Conservation (phyloP, 2,329 filamentous ascomycete species). For the Elsinoe fawcettii region DNA sequence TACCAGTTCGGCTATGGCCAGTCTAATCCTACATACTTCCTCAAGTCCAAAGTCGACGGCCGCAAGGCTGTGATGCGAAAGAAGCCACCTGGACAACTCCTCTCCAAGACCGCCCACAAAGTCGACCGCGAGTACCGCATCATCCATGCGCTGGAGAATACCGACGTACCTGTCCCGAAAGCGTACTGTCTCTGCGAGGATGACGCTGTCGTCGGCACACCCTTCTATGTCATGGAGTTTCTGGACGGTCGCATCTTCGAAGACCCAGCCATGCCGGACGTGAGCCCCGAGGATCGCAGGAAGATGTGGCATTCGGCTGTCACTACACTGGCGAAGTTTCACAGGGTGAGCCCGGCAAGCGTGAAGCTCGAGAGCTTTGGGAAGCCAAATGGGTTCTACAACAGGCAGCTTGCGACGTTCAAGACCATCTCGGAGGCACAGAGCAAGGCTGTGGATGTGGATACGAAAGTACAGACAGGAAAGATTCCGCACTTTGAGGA, state of each 20-base stretch:
- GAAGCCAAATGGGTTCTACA: constrained; percentile 68
- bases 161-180: constrained; percentile 78
- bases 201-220: constrained; percentile 67
- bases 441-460: constrained; percentile 64
- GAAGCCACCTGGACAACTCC: constrained; percentile 89
- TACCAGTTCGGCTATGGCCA: constrained; percentile 89
- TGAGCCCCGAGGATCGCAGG: constrained; percentile 59
- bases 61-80: constrained; percentile 82
- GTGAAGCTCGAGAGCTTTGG: constrained; percentile 70
- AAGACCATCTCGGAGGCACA: constrained; percentile 69
- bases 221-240: constrained; percentile 97
- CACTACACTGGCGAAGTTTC: constrained; percentile 74
- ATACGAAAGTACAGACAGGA: constrained; percentile 69
- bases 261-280: constrained; percentile 71
- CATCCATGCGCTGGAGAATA: constrained; percentile 70
- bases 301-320: constrained; percentile 83
- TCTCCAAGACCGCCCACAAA: constrained; percentile 90
- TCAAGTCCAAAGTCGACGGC: constrained; percentile 61
- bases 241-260: constrained; percentile 89
- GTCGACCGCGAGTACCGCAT: constrained; percentile 94
- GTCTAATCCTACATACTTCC: constrained; percentile 92
- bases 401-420: constrained; percentile 78
- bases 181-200: constrained; percentile 84
- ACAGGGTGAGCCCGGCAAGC: constrained; percentile 59
- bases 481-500: constrained; percentile 76